phyloP scores from a whole-genome alignment of 164 flowering plant genomes.

The Magnolia sinica region DNA sequence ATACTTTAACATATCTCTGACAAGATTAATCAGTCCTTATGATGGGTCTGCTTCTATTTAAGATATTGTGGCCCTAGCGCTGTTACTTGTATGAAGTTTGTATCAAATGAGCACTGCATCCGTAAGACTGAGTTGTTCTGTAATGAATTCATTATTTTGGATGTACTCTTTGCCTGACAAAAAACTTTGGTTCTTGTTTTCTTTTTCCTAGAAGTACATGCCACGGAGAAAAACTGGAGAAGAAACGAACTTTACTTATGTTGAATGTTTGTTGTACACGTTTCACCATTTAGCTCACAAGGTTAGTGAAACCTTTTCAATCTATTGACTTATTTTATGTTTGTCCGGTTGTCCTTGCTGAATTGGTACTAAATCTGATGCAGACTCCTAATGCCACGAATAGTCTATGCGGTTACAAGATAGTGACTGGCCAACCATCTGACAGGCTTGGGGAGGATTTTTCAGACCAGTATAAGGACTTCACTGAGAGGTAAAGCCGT shows the following conservation, averaged over 20 bases:
- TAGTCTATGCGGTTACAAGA: constrained; percentile 92
- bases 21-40: no score
- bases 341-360: constrained; percentile 3
- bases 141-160: not conserved
- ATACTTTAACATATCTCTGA: not conserved
- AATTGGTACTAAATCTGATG: constrained; percentile 3
- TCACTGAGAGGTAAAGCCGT: constrained; percentile 68
- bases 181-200: not conserved
- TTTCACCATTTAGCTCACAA: constrained; percentile 89
- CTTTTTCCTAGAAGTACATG: constrained; percentile 68
- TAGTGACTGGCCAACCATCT: constrained; percentile 98
- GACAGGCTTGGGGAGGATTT: constrained; percentile 99
- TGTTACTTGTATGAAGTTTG: not conserved
- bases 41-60: not conserved
- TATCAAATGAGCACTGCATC: not conserved
- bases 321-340: not conserved
- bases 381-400: constrained; percentile 98
- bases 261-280: constrained; percentile 83
- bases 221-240: constrained; percentile 83
- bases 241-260: constrained; percentile 81
- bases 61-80: not conserved
- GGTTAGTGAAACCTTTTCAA: constrained; percentile 33
- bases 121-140: not conserved
- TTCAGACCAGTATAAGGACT: constrained; percentile 74
- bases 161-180: not conserved